phyloP scores from a whole-genome alignment of 306 rosid species.

The Medicago ruthenica region DNA sequence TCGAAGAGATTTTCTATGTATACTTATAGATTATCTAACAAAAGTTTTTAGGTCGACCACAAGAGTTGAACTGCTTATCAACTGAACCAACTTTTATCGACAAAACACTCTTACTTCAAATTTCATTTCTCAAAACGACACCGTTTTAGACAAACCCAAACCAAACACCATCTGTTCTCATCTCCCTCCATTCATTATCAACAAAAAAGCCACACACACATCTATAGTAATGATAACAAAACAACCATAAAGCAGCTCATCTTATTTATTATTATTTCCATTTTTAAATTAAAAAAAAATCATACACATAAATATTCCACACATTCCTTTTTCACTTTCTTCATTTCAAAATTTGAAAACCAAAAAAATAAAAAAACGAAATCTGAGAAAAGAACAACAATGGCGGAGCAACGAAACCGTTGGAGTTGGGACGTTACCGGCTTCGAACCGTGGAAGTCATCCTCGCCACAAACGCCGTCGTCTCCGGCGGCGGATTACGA shows the following conservation, averaged over 20 bases:
- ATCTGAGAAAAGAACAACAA: conserved; percentile 42
- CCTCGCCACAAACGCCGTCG: conserved; percentile 39
- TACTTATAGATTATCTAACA: no score
- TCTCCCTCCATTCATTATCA: conserved; percentile 66
- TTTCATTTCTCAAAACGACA: conserved; percentile 47
- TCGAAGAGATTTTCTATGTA: no score
- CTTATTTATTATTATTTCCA: neutral
- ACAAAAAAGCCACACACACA: neutral
- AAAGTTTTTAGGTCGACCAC: no score
- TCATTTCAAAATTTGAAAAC: conserved; percentile 45
- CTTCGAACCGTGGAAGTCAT: conserved; percentile 82
- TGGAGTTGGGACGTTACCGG: conserved; percentile 99
- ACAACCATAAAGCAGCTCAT: conserved; percentile 37
- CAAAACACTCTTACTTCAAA: neutral
- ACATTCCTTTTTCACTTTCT: neutral
- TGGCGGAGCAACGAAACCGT: conserved; percentile 84
- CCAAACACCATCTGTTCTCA: conserved; percentile 32
- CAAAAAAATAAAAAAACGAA: conserved; percentile 12
- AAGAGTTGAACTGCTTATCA: no score
- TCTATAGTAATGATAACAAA: conserved; percentile 2
- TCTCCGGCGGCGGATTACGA: conserved; percentile 55
- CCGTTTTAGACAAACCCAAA: conserved; percentile 37
- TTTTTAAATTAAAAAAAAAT: neutral
- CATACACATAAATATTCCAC: conserved; percentile 6
- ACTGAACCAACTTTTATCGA: no score